These are phyloP conservation scores for Sisymbrium irio DNA, from an alignment of 345 rosid genomes.

Conservation along the genomic window DNA sequence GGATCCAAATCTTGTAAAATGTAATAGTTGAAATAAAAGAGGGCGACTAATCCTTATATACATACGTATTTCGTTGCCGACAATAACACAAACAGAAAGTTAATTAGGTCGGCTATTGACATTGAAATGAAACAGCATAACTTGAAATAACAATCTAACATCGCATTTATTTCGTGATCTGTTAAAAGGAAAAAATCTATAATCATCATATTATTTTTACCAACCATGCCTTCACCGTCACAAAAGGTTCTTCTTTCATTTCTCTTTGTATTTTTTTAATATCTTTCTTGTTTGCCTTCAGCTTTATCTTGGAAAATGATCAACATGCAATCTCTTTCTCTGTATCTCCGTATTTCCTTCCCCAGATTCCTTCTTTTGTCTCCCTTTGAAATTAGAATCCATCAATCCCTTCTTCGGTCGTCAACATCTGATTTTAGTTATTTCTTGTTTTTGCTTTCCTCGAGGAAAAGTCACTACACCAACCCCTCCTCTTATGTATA, in stretches of 20 bases:
- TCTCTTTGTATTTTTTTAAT: neutral
- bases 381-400: constrained; percentile 23
- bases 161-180: neutral
- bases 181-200: neutral
- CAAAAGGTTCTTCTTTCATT: constrained; percentile 32
- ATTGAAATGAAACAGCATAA: neutral
- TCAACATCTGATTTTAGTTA: constrained; percentile 18
- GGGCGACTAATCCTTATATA: neutral
- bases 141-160: constrained; percentile 11
- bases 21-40: neutral
- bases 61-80: constrained; percentile 11
- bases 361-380: constrained; percentile 28
- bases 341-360: constrained; percentile 2
- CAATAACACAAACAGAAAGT: constrained; percentile 1
- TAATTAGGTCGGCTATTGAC: neutral
- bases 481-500: constrained; percentile 7
- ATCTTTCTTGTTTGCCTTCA: neutral
- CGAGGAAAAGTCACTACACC: constrained; percentile 25
- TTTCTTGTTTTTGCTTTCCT: constrained; percentile 15
- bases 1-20: neutral
- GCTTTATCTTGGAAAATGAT: constrained; percentile 17
- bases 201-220: constrained; percentile 13
- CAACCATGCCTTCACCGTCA: constrained; percentile 34
- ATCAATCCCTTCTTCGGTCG: constrained; percentile 35
- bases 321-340: constrained; percentile 2